Percentiles rank a stretch among this genome's conserved stretches.
These are phyloP conservation scores for Fraxinus platypoda DNA, from an alignment of 305 asterid species.

Conservation along the genomic window DNA sequence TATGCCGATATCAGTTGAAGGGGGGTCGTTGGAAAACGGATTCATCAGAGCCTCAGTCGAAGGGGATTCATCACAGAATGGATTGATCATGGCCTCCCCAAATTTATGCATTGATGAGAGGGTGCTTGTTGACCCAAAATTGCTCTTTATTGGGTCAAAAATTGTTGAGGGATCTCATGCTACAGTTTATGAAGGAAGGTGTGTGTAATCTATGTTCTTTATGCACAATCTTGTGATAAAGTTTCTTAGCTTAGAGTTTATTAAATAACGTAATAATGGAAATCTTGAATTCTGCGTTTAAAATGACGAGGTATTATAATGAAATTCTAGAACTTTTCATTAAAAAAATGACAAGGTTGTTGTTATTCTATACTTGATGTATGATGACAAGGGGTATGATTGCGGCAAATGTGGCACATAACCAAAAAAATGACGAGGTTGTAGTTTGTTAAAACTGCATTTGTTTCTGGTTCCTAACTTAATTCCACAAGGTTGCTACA, in stretches of 20 bases:
- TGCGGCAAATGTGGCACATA: neutral
- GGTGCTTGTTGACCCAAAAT: conserved; percentile 80
- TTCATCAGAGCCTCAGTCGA: conserved; percentile 43
- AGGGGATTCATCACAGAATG: conserved; percentile 49
- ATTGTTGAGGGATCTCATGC: conserved; percentile 98
- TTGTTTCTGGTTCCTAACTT: neutral
- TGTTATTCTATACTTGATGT: neutral
- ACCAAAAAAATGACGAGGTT: neutral
- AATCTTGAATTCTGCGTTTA: neutral
- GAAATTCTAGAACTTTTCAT: neutral
- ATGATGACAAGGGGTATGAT: neutral
- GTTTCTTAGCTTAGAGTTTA: neutral
- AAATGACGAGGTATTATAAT: neutral
- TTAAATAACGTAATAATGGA: neutral
- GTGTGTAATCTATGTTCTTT: conserved; percentile 20
- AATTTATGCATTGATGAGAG: conserved; percentile 63
- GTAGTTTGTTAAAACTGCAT: neutral
- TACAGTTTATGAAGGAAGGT: conserved; percentile 96
- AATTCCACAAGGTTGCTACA: neutral
- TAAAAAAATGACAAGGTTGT: neutral
- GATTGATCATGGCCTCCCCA: conserved; percentile 39
- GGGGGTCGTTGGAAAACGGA: neutral
- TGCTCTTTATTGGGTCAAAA: conserved; percentile 74
- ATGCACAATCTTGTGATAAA: neutral
- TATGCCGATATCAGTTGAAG: neutral